phyloP scores from a whole-genome alignment of 2,329 filamentous ascomycete species.

The Emydomyces testavorans region DNA sequence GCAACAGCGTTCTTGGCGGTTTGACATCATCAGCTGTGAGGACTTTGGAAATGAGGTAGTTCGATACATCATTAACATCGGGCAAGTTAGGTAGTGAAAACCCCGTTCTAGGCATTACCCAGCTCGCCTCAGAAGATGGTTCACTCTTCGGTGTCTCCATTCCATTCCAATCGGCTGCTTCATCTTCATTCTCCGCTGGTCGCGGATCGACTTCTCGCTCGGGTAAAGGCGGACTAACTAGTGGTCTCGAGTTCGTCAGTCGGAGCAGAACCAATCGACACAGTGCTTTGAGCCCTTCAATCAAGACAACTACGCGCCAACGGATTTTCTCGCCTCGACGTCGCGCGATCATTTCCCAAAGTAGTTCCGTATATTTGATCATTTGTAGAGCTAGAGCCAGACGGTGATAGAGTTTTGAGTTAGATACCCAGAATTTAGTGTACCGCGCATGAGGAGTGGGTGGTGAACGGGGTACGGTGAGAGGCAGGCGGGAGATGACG shows the following conservation, averaged over 20 bases:
- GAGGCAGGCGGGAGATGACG: constrained; percentile 46
- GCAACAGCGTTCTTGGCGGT: constrained; percentile 74
- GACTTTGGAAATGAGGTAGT: constrained; percentile 79
- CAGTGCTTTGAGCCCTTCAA: constrained; percentile 77
- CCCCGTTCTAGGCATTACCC: constrained; percentile 91
- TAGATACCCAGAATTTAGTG: constrained; percentile 51
- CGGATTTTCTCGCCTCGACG: constrained; percentile 64
- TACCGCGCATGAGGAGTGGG: constrained; percentile 51
- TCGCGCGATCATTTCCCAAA: constrained; percentile 97
- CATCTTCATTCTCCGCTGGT: constrained; percentile 43
- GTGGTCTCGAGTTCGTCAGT: constrained; percentile 68
- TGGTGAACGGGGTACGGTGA: constrained; percentile 39
- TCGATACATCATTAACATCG: constrained; percentile 66
- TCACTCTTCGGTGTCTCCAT: constrained; percentile 36
- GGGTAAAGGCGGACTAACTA: constrained; percentile 73
- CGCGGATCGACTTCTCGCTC: constrained; percentile 69
- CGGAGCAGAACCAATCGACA: constrained; percentile 70
- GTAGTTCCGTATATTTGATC: constrained; percentile 83
- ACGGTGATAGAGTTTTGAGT: constrained; percentile 60
- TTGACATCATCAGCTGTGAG: constrained; percentile 95
- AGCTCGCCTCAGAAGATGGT: constrained; percentile 43
- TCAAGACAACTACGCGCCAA: constrained; percentile 75
- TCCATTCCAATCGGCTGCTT: constrained; percentile 37
- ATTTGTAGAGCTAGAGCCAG: constrained; percentile 75
- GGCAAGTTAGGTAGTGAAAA: constrained; percentile 75